These are phyloP conservation scores for Parachaetomium inaequale DNA, from an alignment of 495 filamentous ascomycete species.

Conservation along the genomic window DNA sequence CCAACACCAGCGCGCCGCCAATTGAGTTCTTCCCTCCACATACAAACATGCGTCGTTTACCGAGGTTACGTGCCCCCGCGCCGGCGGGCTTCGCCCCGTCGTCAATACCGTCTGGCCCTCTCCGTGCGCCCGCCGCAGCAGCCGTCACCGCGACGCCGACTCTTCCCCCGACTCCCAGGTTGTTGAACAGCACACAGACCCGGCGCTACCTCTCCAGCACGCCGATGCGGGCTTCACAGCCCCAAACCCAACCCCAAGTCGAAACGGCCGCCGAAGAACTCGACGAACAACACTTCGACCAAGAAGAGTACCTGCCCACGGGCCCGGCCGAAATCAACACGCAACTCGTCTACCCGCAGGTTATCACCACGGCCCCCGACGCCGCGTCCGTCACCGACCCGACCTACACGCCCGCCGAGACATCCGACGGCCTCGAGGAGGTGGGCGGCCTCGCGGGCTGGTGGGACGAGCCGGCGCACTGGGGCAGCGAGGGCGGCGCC, in stretches of 20 bases:
- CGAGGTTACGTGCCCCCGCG: conserved; percentile 27
- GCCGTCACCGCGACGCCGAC: neutral
- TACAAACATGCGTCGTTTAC: conserved; percentile 30
- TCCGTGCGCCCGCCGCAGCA: conserved; percentile 22
- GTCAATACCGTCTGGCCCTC: conserved; percentile 9
- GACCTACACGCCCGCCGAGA: conserved; percentile 56
- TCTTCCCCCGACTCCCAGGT: neutral
- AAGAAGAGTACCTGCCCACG: conserved; percentile 3
- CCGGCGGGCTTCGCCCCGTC: conserved; percentile 25
- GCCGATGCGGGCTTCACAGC: neutral
- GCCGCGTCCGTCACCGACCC: conserved; percentile 34
- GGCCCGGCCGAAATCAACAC: conserved; percentile 5
- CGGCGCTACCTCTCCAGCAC: conserved; percentile 27
- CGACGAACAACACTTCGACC: neutral
- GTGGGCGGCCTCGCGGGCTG: conserved; percentile 54
- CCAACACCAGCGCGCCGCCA: conserved; percentile 5
- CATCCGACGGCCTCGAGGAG: conserved; percentile 53
- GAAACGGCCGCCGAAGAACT: neutral
- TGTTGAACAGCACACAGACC: neutral
- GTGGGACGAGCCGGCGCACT: conserved; percentile 47
- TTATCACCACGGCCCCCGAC: conserved; percentile 13
- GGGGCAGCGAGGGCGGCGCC: conserved; percentile 25
- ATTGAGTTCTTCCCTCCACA: conserved; percentile 11
- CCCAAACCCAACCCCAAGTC: neutral
- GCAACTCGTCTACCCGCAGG: conserved; percentile 25